A percentile compares a stretch with the other conserved stretches of the same genome.
Conservation (phyloP, 257 asterid genomes). For the Nicotiana otophora region DNA sequence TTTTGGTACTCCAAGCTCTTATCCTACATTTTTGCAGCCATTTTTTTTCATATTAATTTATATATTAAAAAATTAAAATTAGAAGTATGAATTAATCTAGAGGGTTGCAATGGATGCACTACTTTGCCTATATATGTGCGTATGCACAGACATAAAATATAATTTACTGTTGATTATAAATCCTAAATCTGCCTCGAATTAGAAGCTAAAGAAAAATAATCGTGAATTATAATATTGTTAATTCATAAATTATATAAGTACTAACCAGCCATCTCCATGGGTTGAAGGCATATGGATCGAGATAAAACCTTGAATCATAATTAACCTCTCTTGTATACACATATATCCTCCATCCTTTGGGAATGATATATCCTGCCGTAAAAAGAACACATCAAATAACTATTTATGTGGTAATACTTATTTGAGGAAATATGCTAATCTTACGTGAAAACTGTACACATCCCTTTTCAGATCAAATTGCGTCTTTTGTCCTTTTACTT, state of each 20-base stretch:
- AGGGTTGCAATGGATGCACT: background rate
- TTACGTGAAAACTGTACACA: no score
- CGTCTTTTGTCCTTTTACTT: no score
- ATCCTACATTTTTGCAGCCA: slow-evolving; percentile 29
- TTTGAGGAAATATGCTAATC: no score
- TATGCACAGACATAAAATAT: background rate
- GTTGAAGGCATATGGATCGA: slow-evolving; percentile 60
- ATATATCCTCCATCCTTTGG: slow-evolving; percentile 79
- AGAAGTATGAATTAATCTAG: background rate
- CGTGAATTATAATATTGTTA: background rate
- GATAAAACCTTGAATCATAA: slow-evolving; percentile 56
- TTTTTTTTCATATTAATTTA: no score
- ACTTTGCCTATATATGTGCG: background rate
- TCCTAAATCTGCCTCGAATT: background rate
- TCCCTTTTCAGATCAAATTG: no score
- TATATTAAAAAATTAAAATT: no score
- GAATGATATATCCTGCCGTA: slow-evolving; percentile 46
- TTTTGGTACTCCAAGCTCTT: slow-evolving; percentile 50
- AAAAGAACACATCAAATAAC: background rate
- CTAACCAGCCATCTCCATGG: slow-evolving; percentile 93
- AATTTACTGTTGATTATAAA: background rate
- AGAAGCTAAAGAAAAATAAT: background rate
- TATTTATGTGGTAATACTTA: no score
- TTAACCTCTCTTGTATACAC: slow-evolving; percentile 75
- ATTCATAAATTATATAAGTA: background rate